phyloP scores from a whole-genome alignment of 352 stramenopile genomes.

The Phytophthora podocarpi region DNA sequence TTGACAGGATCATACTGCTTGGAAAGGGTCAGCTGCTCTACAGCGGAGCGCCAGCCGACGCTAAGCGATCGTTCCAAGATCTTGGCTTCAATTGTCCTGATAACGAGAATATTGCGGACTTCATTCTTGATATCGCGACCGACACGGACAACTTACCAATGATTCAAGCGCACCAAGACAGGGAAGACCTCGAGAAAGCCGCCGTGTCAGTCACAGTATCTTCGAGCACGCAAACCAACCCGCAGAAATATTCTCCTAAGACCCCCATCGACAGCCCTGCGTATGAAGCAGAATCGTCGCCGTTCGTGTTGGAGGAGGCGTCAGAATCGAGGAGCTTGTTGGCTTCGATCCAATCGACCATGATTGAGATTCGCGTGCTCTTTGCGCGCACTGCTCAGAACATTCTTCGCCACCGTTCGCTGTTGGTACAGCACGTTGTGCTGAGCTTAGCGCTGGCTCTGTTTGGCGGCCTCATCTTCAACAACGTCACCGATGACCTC shows the following conservation, averaged over 20 bases:
- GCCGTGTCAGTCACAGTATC: background rate
- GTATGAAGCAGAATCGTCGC: slow-evolving; percentile 45
- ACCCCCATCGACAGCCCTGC: slow-evolving; percentile 37
- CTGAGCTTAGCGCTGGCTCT: slow-evolving; percentile 66
- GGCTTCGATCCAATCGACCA: slow-evolving; percentile 43
- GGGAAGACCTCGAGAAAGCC: slow-evolving; percentile 23
- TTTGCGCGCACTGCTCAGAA: slow-evolving; percentile 73
- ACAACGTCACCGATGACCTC: slow-evolving; percentile 82
- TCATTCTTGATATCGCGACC: slow-evolving; percentile 78
- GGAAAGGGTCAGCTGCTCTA: slow-evolving; percentile 79
- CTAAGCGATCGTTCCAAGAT: slow-evolving; percentile 61
- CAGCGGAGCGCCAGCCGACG: slow-evolving; percentile 49
- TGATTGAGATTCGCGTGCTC: slow-evolving; percentile 71
- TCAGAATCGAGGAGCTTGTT: slow-evolving; percentile 32
- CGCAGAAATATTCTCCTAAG: slow-evolving; percentile 22
- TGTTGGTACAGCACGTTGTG: slow-evolving; percentile 69
- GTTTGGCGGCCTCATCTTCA: slow-evolving; percentile 78
- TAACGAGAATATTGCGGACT: slow-evolving; percentile 84
- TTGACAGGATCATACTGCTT: slow-evolving; percentile 92
- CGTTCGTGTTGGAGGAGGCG: slow-evolving; percentile 58
- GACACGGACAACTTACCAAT: slow-evolving; percentile 62
- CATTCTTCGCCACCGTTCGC: slow-evolving; percentile 71
- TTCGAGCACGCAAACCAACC: background rate
- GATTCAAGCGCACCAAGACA: slow-evolving; percentile 41
- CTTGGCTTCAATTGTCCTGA: slow-evolving; percentile 70